Base-by-base conservation (phyloP, 2,329 filamentous ascomycete genomes). In the Blumeria graminis region DNA sequence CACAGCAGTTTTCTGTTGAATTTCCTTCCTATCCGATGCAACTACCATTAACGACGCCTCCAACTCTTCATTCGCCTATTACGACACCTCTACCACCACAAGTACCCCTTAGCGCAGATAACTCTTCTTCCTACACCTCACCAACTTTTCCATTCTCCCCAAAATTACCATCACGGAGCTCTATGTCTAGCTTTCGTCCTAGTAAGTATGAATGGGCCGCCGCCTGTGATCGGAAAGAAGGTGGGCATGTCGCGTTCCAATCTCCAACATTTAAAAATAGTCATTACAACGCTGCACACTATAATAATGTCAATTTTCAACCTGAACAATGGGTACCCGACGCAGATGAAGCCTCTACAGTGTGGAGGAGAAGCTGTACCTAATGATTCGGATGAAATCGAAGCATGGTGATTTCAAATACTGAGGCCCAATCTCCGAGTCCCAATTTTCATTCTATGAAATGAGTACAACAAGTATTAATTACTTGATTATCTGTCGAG, bases 211-310 rank as follows among this genome's bases (percentile, higher is more conserved):
- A 67, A 46, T 65, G 62, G 61, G 63, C 63, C 36, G 61, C 61
- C 14, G 61, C 62, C 18, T 62, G 62, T 16, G 64, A 64, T 59
- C 63, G 62, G 61, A 62, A 64, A 46, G 63, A 65, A 36, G 18
- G 39, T 43, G 61, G 60, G 1, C 61, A 62, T 11, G 60, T 64
- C 10, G 59, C 61, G 41, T 65, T 67, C 28, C 62, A 66, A 56
- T 81, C 76, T 1, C 74, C 70, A 55, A 77, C 76, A 1, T 83
- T 83, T 63, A 80, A 79, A 63, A 81, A 82, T 61, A 80, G 75
- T 55, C 76, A 82, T 56, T 81, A 77, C 68, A 83, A 82, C 62
- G 74, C 74, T 51, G 79, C 80, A 0, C 80, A 84, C 63, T 83
- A 78, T 61, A 78, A 78, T 58, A 84, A 83, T 60, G 76, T 77